These are phyloP conservation scores for Pyrenochaeta sp. DNA, from an alignment of 2,329 filamentous ascomycete species.

Conservation along the genomic window DNA sequence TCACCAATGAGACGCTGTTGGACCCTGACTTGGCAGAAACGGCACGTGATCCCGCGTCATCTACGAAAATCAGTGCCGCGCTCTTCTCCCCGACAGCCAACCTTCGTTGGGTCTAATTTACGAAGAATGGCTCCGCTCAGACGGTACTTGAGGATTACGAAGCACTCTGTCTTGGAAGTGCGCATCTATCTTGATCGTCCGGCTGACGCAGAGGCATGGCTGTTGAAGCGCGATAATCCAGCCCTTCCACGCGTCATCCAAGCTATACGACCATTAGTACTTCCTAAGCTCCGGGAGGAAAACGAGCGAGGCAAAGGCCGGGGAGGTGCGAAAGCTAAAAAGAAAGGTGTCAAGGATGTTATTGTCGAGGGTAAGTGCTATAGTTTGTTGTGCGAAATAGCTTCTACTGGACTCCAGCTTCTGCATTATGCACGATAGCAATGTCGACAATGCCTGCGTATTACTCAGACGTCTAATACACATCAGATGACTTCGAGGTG, in stretches of 20 bases:
- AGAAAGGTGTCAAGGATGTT: slow-evolving; percentile 89
- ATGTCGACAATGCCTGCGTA: slow-evolving; percentile 12
- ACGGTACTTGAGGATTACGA: slow-evolving; percentile 89
- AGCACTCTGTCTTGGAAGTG: slow-evolving; percentile 94
- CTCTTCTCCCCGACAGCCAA: neutral
- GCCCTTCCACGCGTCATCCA: slow-evolving; percentile 84
- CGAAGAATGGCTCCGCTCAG: slow-evolving; percentile 81
- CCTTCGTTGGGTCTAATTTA: neutral
- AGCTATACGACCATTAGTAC: slow-evolving; percentile 82
- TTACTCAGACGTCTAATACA: slow-evolving; percentile 24
- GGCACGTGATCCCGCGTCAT: slow-evolving; percentile 34
- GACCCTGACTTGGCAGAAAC: slow-evolving; percentile 19
- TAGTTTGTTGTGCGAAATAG: neutral
- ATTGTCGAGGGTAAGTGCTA: slow-evolving; percentile 74
- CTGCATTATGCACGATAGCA: neutral
- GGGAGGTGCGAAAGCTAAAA: slow-evolving; percentile 66
- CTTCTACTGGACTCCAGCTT: neutral
- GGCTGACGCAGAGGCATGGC: slow-evolving; percentile 80
- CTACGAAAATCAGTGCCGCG: neutral
- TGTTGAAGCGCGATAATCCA: slow-evolving; percentile 78
- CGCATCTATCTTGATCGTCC: slow-evolving; percentile 96
- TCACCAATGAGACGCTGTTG: slow-evolving; percentile 8
- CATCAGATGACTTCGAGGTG: slow-evolving; percentile 92
- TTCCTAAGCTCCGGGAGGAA: slow-evolving; percentile 92
- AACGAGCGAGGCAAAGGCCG: slow-evolving; percentile 70